These are phyloP conservation scores for Polygonum maritimum DNA, from an alignment of 148 eudicot species.

Conservation along the genomic window DNA sequence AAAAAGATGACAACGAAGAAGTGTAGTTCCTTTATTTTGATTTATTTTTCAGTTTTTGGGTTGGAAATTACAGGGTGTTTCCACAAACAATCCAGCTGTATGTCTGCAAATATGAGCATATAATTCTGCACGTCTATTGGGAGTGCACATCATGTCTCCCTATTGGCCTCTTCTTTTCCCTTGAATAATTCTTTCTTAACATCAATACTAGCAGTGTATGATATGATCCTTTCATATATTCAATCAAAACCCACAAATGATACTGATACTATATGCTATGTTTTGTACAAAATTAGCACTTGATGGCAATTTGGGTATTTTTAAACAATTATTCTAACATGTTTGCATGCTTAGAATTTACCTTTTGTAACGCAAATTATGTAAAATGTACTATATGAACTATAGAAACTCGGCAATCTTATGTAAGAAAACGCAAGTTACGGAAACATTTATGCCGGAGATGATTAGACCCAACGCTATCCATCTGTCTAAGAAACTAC, in stretches of 20 bases:
- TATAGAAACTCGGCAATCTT: neutral
- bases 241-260: neutral
- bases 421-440: neutral
- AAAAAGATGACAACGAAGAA: neutral
- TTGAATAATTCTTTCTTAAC: neutral
- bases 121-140: slow-evolving; percentile 6
- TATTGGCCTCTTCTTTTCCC: neutral
- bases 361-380: neutral
- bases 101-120: neutral
- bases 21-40: neutral
- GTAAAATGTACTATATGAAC: neutral
- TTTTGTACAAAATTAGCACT: too few species aligned
- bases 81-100: slow-evolving; percentile 6
- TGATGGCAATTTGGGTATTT: too few species aligned
- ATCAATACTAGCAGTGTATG: neutral
- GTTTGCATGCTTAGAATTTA: neutral
- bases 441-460: too few species aligned
- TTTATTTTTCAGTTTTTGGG: neutral
- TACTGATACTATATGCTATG: too few species aligned
- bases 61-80: neutral
- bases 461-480: neutral
- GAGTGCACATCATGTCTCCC: neutral
- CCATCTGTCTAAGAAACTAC: neutral
- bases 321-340: neutral
- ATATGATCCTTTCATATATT: neutral